Evolutionary conservation across 2,329 filamentous ascomycete genomes (phyloP).

Genomic region (Alternaria conjuncta): DNA sequence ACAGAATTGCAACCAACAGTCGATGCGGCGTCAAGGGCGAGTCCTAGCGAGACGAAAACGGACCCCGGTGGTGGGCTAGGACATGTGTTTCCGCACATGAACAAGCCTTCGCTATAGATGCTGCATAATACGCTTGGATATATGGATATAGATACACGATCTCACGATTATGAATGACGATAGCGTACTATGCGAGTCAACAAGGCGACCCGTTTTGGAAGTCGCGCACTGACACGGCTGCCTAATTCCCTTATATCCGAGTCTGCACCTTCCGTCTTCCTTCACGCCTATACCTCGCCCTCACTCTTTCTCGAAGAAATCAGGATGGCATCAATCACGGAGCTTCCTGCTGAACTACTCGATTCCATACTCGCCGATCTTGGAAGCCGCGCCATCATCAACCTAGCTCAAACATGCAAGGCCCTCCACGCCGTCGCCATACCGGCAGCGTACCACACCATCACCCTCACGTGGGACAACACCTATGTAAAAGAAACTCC

Average conservation of each 20-base stretch:
- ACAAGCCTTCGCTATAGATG: slow-evolving; percentile 54
- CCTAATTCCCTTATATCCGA: neutral
- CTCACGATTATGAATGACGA: slow-evolving; percentile 3
- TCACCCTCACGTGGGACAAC: neutral
- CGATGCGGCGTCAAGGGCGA: slow-evolving; percentile 11
- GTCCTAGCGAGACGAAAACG: neutral
- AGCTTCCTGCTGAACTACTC: neutral
- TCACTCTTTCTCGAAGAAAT: neutral
- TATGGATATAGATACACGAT: neutral
- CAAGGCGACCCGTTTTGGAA: neutral
- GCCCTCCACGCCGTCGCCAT: neutral
- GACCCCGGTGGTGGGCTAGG: slow-evolving; percentile 20
- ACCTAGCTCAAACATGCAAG: slow-evolving; percentile 1
- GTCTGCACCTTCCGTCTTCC: neutral
- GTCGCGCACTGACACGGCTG: neutral
- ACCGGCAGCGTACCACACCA: neutral
- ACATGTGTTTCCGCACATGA: slow-evolving; percentile 42
- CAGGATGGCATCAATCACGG: neutral
- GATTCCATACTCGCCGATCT: neutral
- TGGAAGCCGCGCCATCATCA: neutral
- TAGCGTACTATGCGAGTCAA: neutral
- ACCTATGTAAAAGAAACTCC: neutral
- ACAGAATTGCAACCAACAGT: slow-evolving; percentile 7
- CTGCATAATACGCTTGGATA: neutral
- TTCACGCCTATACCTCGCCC: neutral